These are phyloP conservation scores for Schizothecium vesticola DNA, from an alignment of 495 filamentous ascomycete genomes.

Conservation along the genomic window DNA sequence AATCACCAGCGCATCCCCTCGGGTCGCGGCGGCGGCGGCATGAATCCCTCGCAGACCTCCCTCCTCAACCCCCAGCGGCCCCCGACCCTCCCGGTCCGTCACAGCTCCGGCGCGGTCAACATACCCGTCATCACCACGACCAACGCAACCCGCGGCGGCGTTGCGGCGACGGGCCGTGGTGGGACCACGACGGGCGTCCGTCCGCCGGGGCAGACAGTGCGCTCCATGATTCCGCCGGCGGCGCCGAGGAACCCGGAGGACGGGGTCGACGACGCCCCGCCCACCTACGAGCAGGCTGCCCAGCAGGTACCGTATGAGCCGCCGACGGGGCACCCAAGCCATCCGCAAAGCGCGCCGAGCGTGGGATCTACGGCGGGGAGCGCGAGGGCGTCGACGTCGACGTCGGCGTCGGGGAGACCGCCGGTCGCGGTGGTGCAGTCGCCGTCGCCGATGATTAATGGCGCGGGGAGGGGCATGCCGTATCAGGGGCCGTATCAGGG, in stretches of 20 bases:
- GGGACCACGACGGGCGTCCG: constrained; percentile 13
- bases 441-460: neutral
- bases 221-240: constrained; percentile 39
- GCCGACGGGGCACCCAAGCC: constrained; percentile 52
- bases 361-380: neutral
- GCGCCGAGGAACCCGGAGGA: constrained; percentile 33
- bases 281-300: constrained; percentile 77
- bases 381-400: neutral
- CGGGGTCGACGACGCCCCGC: constrained; percentile 62
- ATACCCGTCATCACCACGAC: constrained; percentile 17
- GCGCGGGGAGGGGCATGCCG: neutral
- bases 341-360: constrained; percentile 40
- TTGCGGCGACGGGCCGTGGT: neutral
- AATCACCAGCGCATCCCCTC: neutral
- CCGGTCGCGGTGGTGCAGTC: neutral
- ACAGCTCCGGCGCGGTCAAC: constrained; percentile 17
- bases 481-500: neutral
- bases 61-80: neutral
- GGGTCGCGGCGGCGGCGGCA: constrained; percentile 5
- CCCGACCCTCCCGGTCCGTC: constrained; percentile 5
- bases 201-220: constrained; percentile 34
- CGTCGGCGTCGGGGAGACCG: neutral
- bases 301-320: constrained; percentile 58
- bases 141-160: neutral
- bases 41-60: constrained; percentile 1